These are phyloP conservation scores for Phymatotrichopsis omnivora DNA, from an alignment of 2,329 filamentous ascomycete genomes.

Conservation along the genomic window DNA sequence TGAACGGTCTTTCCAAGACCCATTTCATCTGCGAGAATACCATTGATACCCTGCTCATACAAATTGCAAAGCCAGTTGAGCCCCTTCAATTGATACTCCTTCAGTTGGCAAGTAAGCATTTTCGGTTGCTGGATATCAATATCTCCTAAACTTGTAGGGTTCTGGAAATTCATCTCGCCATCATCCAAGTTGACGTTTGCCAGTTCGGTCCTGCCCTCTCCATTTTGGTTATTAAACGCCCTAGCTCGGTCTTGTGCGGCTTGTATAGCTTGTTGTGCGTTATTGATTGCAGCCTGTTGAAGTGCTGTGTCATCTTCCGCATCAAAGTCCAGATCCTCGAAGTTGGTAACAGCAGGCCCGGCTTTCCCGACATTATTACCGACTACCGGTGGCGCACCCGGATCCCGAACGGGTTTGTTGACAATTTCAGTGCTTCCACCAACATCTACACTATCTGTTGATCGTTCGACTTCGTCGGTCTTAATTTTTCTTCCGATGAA, in stretches of 20 bases:
- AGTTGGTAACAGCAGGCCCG: constrained; percentile 74
- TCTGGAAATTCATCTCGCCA: constrained; percentile 99
- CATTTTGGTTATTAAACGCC: constrained; percentile 67
- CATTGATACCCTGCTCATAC: constrained; percentile 99
- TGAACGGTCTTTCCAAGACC: constrained; percentile 98
- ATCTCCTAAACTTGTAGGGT: constrained; percentile 86
- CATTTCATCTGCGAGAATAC: constrained; percentile 98
- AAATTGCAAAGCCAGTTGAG: constrained; percentile 98
- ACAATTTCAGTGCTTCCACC: constrained; percentile 41
- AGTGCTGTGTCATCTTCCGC: constrained; percentile 80
- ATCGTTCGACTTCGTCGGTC: constrained; percentile 86
- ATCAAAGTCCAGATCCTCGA: constrained; percentile 92
- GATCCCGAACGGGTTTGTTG: constrained; percentile 28
- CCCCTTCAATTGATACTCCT: constrained; percentile 98
- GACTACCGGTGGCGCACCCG: constrained; percentile 28
- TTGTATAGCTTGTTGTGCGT: constrained; percentile 90
- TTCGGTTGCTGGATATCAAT: constrained; percentile 92
- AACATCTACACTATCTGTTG: constrained; percentile 63
- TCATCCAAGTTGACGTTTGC: constrained; percentile 49
- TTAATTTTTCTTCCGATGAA: constrained; percentile 99
- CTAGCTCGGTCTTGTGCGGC: constrained; percentile 88
- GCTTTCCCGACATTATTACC: constrained; percentile 7
- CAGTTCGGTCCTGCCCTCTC: constrained; percentile 8
- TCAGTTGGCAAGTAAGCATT: constrained; percentile 84
- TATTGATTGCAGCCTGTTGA: constrained; percentile 77